Conservation (phyloP, 805 yeast genomes). For the Sugiyamaella marilandica region DNA sequence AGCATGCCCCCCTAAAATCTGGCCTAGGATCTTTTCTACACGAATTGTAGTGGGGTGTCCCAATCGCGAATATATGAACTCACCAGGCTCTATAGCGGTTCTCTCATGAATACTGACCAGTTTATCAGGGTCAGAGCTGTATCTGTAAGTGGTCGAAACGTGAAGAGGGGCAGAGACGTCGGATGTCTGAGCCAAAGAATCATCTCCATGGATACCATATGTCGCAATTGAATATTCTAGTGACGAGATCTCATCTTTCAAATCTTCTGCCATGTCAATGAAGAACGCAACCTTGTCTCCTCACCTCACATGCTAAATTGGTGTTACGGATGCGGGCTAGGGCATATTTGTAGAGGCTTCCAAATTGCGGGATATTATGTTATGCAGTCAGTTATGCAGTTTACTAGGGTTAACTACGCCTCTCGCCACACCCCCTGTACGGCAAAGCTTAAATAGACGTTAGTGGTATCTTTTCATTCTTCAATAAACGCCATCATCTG, state of each 20-base stretch:
- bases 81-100: slow-evolving; percentile 27
- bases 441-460: too few species aligned
- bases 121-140: slow-evolving; percentile 54
- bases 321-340: too few species aligned
- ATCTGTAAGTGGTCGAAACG: slow-evolving; percentile 72
- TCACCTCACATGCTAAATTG: too few species aligned
- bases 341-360: too few species aligned
- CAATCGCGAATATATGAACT: slow-evolving; percentile 59
- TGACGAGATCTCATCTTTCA: neutral
- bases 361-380: too few species aligned
- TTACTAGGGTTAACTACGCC: too few species aligned
- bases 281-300: too few species aligned
- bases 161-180: slow-evolving; percentile 70
- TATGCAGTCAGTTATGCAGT: too few species aligned
- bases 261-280: too few species aligned
- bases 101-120: slow-evolving; percentile 40
- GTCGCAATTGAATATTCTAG: slow-evolving; percentile 14
- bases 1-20: slow-evolving; percentile 58
- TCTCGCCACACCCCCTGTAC: too few species aligned
- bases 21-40: slow-evolving; percentile 59
- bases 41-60: slow-evolving; percentile 69
- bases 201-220: slow-evolving; percentile 64
- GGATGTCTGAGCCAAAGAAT: slow-evolving; percentile 33
- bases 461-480: slow-evolving; percentile 19
- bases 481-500: neutral